Conservation (phyloP, 345 rosid genomes). For the Cardamine resedifolia region DNA sequence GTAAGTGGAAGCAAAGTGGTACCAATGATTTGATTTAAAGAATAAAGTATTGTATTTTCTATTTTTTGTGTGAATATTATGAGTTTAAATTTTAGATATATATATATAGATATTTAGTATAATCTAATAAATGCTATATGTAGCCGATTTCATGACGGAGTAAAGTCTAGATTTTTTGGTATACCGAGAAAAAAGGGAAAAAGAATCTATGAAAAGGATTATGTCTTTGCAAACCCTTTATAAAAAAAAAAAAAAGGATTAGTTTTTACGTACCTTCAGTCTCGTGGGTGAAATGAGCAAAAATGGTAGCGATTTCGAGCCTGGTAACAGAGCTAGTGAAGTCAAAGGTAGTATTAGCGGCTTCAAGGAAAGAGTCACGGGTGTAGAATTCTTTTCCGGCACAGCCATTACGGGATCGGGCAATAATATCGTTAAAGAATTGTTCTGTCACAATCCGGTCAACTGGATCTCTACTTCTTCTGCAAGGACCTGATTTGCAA, state of each 20-base stretch:
- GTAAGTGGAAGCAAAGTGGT: background rate
- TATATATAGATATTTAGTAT: too few species aligned
- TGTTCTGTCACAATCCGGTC: constrained; percentile 41
- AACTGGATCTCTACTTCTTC: constrained; percentile 30
- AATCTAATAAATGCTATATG: too few species aligned
- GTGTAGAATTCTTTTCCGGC: constrained; percentile 52
- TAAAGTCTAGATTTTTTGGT: too few species aligned
- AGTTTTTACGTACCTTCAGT: constrained; percentile 41
- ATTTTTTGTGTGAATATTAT: background rate
- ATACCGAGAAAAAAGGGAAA: background rate
- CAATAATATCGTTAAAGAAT: constrained; percentile 47
- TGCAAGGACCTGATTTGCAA: constrained; percentile 53
- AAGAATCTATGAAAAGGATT: background rate
- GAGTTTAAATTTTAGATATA: background rate
- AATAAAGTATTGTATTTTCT: too few species aligned
- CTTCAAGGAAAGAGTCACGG: constrained; percentile 38
- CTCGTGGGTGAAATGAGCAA: constrained; percentile 51
- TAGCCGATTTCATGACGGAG: background rate
- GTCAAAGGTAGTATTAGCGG: constrained; percentile 26
- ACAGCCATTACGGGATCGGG: constrained; percentile 36
- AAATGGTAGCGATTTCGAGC: constrained; percentile 51
- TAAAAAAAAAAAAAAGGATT: too few species aligned
- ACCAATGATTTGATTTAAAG: too few species aligned
- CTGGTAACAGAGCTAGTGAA: constrained; percentile 25
- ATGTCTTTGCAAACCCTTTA: background rate